Base-by-base conservation (phyloP, 306 rosid species). In the Cicer judaicum region DNA sequence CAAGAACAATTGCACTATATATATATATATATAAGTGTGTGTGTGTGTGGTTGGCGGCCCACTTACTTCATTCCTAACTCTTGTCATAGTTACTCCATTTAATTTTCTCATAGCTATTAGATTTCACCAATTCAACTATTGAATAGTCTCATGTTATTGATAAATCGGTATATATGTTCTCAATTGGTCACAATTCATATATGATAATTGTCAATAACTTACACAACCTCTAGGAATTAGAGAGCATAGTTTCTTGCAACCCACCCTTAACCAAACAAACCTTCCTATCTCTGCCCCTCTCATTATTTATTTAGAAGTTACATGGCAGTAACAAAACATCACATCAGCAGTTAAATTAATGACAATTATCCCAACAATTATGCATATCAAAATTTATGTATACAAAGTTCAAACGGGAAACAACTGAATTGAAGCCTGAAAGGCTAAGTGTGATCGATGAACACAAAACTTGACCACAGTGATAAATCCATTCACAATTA, bases 401-500 rank as follows among this genome's bases (percentile, higher is more conserved):
- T 70, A 16, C 6, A 43, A 52, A 61, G 38, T 50, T 53, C 47
- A 59, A 29, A 55, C 43, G 18, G 40, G 63, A 68, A 48, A 43
- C 64, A 49, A 52, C 21, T 75, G 8, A 75, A 63, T 40, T 38
- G 29, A 72, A 63, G 10, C 18, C 18, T 0, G 2, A 60, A 13
- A 5, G 19, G 6, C 10, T 0, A 62, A 15, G 15, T 69, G 69
- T 13, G 43, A 36, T 48, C 5, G 11, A 68, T 16, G 11, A 75
- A 70, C 41, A 55, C 43, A 38, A 14, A 65, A 49, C 64, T 57
- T 34, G 34, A 76, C 50, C 36, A 12, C n/a, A 5, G 19, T 39
- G 16, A 29, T 21, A 70, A 76, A 44, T 13, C 38, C 62, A 49
- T 38, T 74, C 42, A 62, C 7, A 68, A 12, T 12, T 76, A 49